Base-by-base conservation (phyloP, 202 grass and related monocot genomes). In the Zoysia matrella region DNA sequence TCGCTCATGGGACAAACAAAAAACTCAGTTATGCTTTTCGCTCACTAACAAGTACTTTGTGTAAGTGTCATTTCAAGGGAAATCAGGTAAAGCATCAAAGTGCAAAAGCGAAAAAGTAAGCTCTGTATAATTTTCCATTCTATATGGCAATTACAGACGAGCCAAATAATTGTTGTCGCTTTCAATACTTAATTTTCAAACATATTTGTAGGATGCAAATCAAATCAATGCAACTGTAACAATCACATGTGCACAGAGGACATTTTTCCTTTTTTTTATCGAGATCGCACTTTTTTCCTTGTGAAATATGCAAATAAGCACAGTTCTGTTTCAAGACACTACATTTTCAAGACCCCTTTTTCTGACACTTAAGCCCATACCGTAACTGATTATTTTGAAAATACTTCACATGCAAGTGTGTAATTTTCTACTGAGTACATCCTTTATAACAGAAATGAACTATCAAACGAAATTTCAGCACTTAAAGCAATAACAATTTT, bases 31-130 rank as follows among this genome's bases (percentile, higher is more conserved):
- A 67, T 67, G 60, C 74, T 7, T 73, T 72, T 79, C 16, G 48
- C 79, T 42, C 56, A 67, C 30, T 36, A 36, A 36, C 30, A 36
- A 58, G 9, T 43, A 50, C 75, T 58, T 80, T 67, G 67, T 30
- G 15, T 40, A 9, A 43, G 67, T 66, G 42, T 68, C 52, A 74
- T 86, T 50, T 51, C 30, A 79, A 57, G 5, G 13, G 51, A 45
- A 74, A 85, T 49, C 51, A 39, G 6, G 60, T 80, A 68, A 75
- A 86, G 61, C 52, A 80, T 36, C 58, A 52, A 78, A 78, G 74
- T 47, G 68, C 53, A 87, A 53, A 73, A 36, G 12, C 16, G 43
- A 52, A 73, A 52, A 56, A 6, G 43, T 73, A 4, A 16, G 45
- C 22, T 4, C 76, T 16, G 52, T 50, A 6, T 0, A 50, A 30